Conservation (phyloP, 75 land plant species). For the Pseudotsuga menziesii region DNA sequence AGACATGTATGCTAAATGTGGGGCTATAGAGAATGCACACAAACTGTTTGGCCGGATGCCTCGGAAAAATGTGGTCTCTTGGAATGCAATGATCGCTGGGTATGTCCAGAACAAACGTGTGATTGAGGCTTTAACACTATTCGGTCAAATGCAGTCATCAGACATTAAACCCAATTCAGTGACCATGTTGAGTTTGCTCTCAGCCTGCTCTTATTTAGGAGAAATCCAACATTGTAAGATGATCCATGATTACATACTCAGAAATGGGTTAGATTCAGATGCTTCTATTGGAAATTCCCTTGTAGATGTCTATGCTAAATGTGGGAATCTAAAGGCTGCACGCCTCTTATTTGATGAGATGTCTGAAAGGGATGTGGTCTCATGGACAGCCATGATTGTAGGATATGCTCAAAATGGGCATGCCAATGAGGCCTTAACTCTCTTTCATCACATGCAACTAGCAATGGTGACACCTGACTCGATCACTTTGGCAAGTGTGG, state of each 20-base stretch:
- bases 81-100: conserved; percentile 18
- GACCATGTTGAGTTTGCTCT: conserved; percentile 17
- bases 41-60: conserved; percentile 11
- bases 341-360: conserved; percentile 26
- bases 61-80: background rate
- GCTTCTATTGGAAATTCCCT: conserved; percentile 39
- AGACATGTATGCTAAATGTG: conserved; percentile 38
- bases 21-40: conserved; percentile 15
- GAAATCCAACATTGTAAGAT: conserved; percentile 15
- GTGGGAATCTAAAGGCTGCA: conserved; percentile 39
- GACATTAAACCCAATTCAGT: conserved; percentile 18
- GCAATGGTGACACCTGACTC: conserved; percentile 43
- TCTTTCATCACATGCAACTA: conserved; percentile 40
- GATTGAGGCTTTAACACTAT: conserved; percentile 8
- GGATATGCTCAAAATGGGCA: conserved; percentile 47
- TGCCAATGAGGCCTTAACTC: conserved; percentile 45
- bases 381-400: conserved; percentile 57
- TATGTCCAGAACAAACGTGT: conserved; percentile 9
- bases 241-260: conserved; percentile 32
- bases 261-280: conserved; percentile 36
- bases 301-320: conserved; percentile 40
- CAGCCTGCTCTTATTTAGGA: conserved; percentile 16
- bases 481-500: conserved; percentile 37
- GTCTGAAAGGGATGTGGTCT: conserved; percentile 34
- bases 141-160: conserved; percentile 7